A percentile compares a stretch with the other conserved stretches of the same genome.
Conservation (phyloP, 2,329 filamentous ascomycete species). For the Lachnellula subtilissima region DNA sequence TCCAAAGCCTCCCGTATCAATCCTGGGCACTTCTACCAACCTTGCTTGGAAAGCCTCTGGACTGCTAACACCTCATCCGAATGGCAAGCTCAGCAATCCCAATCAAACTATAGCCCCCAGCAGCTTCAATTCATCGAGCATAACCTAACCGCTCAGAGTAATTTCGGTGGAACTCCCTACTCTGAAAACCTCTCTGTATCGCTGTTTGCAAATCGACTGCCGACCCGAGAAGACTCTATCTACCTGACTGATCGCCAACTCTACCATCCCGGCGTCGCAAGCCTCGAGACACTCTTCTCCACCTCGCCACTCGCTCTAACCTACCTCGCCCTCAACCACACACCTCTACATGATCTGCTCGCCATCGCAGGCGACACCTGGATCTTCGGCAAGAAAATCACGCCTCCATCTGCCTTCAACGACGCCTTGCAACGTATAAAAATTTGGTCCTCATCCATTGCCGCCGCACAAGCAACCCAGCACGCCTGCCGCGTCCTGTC, state of each 20-base stretch:
- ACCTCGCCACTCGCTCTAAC: constrained; percentile 44
- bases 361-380: constrained; percentile 55
- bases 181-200: constrained; percentile 25
- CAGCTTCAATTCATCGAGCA: constrained; percentile 16
- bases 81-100: constrained; percentile 38
- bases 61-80: constrained; percentile 39
- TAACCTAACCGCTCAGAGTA: constrained; percentile 7
- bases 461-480: constrained; percentile 41
- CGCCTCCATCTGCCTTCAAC: constrained; percentile 39
- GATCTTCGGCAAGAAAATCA: constrained; percentile 52
- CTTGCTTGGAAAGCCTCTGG: constrained; percentile 44
- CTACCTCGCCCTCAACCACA: constrained; percentile 53
- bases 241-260: constrained; percentile 27
- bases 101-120: constrained; percentile 5
- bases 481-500: constrained; percentile 50
- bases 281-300: constrained; percentile 38
- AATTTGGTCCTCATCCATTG: constrained; percentile 41
- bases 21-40: constrained; percentile 13
- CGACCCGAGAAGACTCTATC: constrained; percentile 24
- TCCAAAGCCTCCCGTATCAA: constrained; percentile 12
- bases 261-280: constrained; percentile 9
- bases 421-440: constrained; percentile 45
- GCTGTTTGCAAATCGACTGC: constrained; percentile 22
- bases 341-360: constrained; percentile 53
- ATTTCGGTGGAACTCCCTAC: constrained; percentile 13